Evolutionary conservation across 2,329 filamentous ascomycete species (phyloP), one percentile per base, ranked within the genome.

Genomic region (Alternaria incomplexa): DNA sequence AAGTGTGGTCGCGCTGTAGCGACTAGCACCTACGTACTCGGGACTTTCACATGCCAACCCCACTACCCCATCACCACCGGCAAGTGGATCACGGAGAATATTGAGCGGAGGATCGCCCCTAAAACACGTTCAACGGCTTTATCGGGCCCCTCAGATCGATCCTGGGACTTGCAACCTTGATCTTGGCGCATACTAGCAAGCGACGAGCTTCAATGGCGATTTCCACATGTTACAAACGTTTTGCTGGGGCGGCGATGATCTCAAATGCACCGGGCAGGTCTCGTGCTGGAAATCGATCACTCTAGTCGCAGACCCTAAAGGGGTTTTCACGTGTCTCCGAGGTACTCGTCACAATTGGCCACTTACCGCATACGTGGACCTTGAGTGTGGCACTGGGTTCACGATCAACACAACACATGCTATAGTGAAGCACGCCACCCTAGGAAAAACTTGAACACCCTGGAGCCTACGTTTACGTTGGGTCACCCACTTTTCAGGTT

Each of bases 31-130:
- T 52, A 13, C 48, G 47, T 64, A 62, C 67, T 69, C 67, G 67
- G 70, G 64, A 66, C 67, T 70, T 70, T 71, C 69, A 71, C 67
- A 69, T 71, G 69, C 44, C 64, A 68, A 67, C 53, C 59, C 57
- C 44, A 56, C 43, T 52, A 30, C 48, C 32, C 44, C 46, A 56
- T 50, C 20, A 25, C 47, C 47, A 51, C 56, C 44, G 43, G 40
- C 23, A 63, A 62, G 62, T 62, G 62, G 64, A 65, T 62, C 62
- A 56, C 55, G 48, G 48, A 52, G 58, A 25, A 44, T 55, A 56
- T 43, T 46, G 52, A 28, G 32, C 53, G 51, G 23, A 58, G 51
- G 63, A 68, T 69, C 63, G 68, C 67, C 64, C 66, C 67, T 68
- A 68, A 51, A 56, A 58, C 55, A 57, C 56, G 60, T 59, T 60